Percentiles rank a stretch among this genome's conserved stretches.
These are phyloP conservation scores for Talaromyces nanjingensis DNA, from an alignment of 495 filamentous ascomycete genomes.

Conservation along the genomic window DNA sequence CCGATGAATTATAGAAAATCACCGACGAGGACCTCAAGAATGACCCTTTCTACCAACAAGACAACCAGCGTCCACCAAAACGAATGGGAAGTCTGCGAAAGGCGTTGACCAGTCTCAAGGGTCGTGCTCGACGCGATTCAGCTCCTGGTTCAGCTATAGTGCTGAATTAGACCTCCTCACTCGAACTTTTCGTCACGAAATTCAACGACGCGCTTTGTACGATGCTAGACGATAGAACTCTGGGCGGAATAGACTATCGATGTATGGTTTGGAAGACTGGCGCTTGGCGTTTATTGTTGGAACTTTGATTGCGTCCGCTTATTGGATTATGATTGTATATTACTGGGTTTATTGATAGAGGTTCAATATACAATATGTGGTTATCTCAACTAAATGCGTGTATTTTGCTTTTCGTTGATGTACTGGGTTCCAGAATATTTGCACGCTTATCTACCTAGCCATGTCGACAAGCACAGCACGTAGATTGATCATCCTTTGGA, in stretches of 20 bases:
- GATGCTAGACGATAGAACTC: not conserved
- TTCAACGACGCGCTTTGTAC: not conserved
- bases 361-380: not conserved
- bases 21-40: constrained; percentile 43
- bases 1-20: constrained; percentile 26
- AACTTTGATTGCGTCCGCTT: not conserved
- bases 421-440: too few relatives aligned
- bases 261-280: not conserved
- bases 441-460: too few relatives aligned
- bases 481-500: not conserved
- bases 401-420: not conserved
- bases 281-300: not conserved
- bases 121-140: constrained; percentile 3
- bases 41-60: constrained; percentile 32
- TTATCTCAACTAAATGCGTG: not conserved
- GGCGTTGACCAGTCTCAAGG: constrained; percentile 7
- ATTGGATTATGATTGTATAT: not conserved
- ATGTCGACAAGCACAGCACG: too few relatives aligned
- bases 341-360: not conserved
- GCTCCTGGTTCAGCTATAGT: not conserved
- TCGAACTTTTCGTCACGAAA: not conserved
- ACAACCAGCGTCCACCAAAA: constrained; percentile 7
- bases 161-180: not conserved
- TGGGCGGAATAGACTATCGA: not conserved
- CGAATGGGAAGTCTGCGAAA: constrained; percentile 10